Conservation (phyloP, 306 rosid genomes). For the Cucurbita moschata region DNA sequence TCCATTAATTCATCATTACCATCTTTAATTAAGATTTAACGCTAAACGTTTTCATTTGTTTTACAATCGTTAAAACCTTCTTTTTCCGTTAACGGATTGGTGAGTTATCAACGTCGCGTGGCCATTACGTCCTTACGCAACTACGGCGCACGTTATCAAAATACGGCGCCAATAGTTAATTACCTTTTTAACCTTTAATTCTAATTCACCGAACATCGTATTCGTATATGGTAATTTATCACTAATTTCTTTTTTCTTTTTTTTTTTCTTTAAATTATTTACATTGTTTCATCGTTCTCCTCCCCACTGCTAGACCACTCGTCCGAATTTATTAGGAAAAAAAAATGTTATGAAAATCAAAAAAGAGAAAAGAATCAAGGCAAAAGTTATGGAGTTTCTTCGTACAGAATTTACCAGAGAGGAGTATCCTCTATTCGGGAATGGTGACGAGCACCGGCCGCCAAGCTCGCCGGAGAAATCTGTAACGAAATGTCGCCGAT, state of each 20-base stretch:
- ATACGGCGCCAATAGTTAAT: not conserved
- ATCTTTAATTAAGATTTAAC: not conserved
- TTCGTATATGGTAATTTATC: not conserved
- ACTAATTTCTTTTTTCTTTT: not conserved
- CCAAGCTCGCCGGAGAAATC: slow-evolving; percentile 73
- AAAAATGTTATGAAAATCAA: not conserved
- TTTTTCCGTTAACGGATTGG: not conserved
- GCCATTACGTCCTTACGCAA: slow-evolving; percentile 2
- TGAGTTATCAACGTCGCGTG: not conserved
- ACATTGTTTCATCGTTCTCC: not conserved
- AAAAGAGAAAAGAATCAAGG: not conserved
- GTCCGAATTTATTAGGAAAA: not conserved
- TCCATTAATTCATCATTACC: not conserved
- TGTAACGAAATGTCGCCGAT: slow-evolving; percentile 46
- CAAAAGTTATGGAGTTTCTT: slow-evolving; percentile 7
- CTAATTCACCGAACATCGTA: not conserved
- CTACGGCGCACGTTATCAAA: not conserved
- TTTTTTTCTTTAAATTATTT: not conserved
- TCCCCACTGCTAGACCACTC: not conserved
- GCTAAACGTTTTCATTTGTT: not conserved
- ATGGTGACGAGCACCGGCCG: slow-evolving; percentile 68
- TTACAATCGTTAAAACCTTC: not conserved
- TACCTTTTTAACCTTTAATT: not conserved
- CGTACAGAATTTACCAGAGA: slow-evolving; percentile 18
- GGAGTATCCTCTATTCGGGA: slow-evolving; percentile 40